phyloP scores from a whole-genome alignment of 139 green algal genomes.

The Chlamydomonas sphaeroides region DNA sequence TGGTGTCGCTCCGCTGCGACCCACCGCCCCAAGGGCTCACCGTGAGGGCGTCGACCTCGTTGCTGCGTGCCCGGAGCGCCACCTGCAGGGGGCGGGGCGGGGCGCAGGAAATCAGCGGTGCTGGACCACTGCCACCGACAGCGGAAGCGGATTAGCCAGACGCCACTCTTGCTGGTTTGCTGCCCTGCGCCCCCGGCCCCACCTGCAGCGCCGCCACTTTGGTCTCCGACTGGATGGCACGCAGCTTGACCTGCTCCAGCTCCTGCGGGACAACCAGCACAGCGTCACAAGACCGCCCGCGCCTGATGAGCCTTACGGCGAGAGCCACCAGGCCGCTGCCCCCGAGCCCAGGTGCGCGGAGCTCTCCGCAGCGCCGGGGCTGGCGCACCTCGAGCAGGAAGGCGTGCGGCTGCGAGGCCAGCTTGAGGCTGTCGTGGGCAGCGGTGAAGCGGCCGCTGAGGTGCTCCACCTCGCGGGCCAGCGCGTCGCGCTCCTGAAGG shows the following conservation, averaged over 20 bases:
- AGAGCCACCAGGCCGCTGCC: background rate
- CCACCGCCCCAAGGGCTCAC: background rate
- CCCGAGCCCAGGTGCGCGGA: background rate
- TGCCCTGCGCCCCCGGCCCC: too few relatives aligned
- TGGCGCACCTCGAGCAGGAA: conserved; percentile 50
- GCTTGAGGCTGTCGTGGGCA: conserved; percentile 36
- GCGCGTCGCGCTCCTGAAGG: conserved; percentile 1
- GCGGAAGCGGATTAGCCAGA: too few relatives aligned
- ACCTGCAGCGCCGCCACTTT: conserved; percentile 37
- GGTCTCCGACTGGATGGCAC: conserved; percentile 19
- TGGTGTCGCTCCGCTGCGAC: too few relatives aligned
- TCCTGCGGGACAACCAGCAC: too few relatives aligned
- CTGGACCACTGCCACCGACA: background rate
- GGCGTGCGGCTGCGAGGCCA: conserved; percentile 48
- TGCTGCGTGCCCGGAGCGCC: background rate
- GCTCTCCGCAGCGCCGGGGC: too few relatives aligned
- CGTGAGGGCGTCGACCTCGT: conserved; percentile 21
- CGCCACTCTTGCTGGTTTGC: too few relatives aligned
- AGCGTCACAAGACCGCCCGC: too few relatives aligned
- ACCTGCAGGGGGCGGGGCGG: conserved; percentile 23
- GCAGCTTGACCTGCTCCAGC: conserved; percentile 32
- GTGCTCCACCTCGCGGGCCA: conserved; percentile 17
- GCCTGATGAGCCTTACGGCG: too few relatives aligned
- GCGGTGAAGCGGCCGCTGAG: conserved; percentile 1
- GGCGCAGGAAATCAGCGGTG: too few relatives aligned